A percentile compares a stretch with the other conserved stretches of the same genome.
Conservation (phyloP, 495 filamentous ascomycete genomes). For the Podospora anserina region DNA sequence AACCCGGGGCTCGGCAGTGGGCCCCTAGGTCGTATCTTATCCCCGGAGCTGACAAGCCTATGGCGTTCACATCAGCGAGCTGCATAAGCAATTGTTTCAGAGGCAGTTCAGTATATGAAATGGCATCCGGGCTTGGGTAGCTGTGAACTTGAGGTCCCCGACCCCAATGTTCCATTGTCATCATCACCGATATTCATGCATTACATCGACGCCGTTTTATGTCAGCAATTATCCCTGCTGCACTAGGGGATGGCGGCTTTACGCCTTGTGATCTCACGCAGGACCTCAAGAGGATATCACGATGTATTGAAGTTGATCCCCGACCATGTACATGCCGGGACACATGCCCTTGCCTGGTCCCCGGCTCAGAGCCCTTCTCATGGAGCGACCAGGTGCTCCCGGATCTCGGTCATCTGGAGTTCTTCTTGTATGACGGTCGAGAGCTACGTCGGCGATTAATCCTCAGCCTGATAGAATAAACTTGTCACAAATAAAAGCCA, state of each 20-base stretch:
- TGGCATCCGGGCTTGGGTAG: too few relatives aligned
- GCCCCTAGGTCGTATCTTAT: background rate
- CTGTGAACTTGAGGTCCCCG: background rate
- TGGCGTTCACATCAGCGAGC: background rate
- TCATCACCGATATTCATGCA: constrained; percentile 1
- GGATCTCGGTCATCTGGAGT: background rate
- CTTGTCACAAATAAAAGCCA: background rate
- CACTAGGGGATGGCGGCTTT: background rate
- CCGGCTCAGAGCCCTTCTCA: background rate
- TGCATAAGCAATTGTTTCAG: background rate
- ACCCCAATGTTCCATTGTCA: background rate
- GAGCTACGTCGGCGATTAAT: background rate
- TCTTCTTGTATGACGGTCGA: background rate
- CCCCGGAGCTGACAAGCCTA: background rate
- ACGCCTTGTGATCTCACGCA: too few relatives aligned
- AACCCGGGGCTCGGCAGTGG: background rate
- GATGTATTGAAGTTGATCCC: background rate
- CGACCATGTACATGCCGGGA: too few relatives aligned
- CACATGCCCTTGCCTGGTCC: background rate
- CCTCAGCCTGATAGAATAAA: background rate
- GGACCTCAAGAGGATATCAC: background rate
- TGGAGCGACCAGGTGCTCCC: background rate
- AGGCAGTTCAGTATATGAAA: background rate
- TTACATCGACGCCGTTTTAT: background rate
- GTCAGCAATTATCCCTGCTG: background rate